These are phyloP conservation scores for Saraca asoca DNA, from an alignment of 331 rosid species.

Conservation along the genomic window DNA sequence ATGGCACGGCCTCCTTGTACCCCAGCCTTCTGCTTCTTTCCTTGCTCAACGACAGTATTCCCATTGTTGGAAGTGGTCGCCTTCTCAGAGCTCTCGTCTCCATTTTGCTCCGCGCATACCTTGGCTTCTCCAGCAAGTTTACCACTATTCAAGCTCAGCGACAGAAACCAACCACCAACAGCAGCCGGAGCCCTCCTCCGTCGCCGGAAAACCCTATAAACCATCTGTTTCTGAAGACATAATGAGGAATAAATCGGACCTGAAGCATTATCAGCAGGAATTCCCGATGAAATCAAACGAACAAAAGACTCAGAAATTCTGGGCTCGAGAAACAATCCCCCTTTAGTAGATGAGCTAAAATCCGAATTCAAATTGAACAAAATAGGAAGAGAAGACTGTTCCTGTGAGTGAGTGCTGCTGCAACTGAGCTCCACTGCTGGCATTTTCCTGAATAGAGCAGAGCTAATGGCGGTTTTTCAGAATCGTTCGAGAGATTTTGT, in stretches of 20 bases:
- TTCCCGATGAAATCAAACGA: conserved; percentile 43
- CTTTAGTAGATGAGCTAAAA: conserved; percentile 31
- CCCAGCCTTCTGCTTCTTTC: conserved; percentile 40
- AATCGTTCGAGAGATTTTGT: not conserved
- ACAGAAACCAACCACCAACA: conserved; percentile 52
- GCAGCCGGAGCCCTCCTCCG: conserved; percentile 32
- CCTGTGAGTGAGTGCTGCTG: not conserved
- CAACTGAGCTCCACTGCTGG: conserved; percentile 34
- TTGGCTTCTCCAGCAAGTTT: conserved; percentile 53
- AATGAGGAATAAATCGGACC: conserved; percentile 38
- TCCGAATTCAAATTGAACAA: conserved; percentile 31
- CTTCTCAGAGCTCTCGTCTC: conserved; percentile 49
- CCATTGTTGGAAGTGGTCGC: conserved; percentile 29
- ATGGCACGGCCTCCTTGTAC: conserved; percentile 57
- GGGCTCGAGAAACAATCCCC: conserved; percentile 85
- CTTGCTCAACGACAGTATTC: conserved; percentile 34
- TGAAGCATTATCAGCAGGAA: conserved; percentile 29
- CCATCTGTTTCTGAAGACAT: conserved; percentile 28
- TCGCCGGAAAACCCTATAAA: conserved; percentile 28
- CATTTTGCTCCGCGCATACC: conserved; percentile 45
- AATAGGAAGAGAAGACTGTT: conserved; percentile 31
- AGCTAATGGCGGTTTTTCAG: not conserved
- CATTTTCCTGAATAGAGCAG: conserved; percentile 35
- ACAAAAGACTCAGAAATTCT: conserved; percentile 50
- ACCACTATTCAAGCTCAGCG: conserved; percentile 64